phyloP scores from a whole-genome alignment of 1,139 yeast genomes.

The Ogataea hybrid region DNA sequence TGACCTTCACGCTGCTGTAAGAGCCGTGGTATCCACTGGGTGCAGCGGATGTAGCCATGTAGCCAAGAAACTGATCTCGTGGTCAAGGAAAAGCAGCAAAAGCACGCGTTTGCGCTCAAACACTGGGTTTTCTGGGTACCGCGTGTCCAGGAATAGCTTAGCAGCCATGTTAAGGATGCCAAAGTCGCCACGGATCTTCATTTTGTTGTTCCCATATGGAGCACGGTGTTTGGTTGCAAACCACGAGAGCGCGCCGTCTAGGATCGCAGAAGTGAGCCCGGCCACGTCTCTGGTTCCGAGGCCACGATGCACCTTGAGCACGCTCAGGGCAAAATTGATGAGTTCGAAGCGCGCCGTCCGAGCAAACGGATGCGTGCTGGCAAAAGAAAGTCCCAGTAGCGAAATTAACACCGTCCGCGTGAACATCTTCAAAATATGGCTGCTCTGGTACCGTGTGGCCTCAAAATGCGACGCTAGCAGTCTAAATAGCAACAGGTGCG shows the following conservation, averaged over 20 bases:
- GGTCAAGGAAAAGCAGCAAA: slow-evolving; percentile 62
- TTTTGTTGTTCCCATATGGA: slow-evolving; percentile 83
- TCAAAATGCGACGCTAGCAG: slow-evolving; percentile 81
- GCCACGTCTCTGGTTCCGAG: slow-evolving; percentile 46
- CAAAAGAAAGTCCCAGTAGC: slow-evolving; percentile 50
- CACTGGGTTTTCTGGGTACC: slow-evolving; percentile 25
- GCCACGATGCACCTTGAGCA: slow-evolving; percentile 54
- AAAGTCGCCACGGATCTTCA: slow-evolving; percentile 70
- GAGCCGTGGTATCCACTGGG: slow-evolving; percentile 44
- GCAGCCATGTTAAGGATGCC: slow-evolving; percentile 56
- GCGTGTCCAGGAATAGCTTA: slow-evolving; percentile 27
- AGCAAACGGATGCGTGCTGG: slow-evolving; percentile 82
- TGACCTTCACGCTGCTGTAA: slow-evolving; percentile 36
- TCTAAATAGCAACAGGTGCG: slow-evolving; percentile 68
- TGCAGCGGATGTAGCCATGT: slow-evolving; percentile 79
- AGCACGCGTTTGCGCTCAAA: slow-evolving; percentile 49
- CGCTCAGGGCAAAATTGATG: slow-evolving; percentile 63
- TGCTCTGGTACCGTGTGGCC: slow-evolving; percentile 73
- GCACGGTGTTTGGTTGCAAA: slow-evolving; percentile 60
- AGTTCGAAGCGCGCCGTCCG: slow-evolving; percentile 74
- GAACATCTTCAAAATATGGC: slow-evolving; percentile 66
- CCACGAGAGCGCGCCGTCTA: slow-evolving; percentile 78
- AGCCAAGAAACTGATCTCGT: slow-evolving; percentile 68
- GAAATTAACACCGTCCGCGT: slow-evolving; percentile 62
- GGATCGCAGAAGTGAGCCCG: slow-evolving; percentile 48